Evolutionary conservation across 2,329 filamentous ascomycete species (phyloP), one percentile per base, ranked within the genome.

Genomic region (Trichoderma sp.): DNA sequence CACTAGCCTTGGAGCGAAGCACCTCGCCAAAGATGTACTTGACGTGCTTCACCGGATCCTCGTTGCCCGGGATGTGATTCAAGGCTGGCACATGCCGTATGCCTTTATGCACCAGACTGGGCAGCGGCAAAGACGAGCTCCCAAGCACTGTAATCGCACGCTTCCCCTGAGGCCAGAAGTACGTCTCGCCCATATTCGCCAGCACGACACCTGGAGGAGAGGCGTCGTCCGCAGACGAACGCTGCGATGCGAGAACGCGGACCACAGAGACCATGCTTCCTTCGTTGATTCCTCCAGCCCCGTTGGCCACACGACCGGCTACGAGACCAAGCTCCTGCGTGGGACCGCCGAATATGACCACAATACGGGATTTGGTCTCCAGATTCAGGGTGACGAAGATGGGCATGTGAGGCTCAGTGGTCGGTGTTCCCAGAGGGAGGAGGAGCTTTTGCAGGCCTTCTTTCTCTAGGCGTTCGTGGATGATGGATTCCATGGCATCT

Each of bases 331-430:
- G 83, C 64, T 94, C 89, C 73, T 94, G 90, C 3, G 76, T 76
- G 1, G 86, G 81, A 72, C 95, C 90, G 67, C 92, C 92, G 72
- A 97, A 86, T 63, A 97, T 79, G 54, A 97, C 78, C 25, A 96
- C 81, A 17, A 97, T 80, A 48, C 91, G 89, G 56, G 84, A 82
- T 66, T 86, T 86, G 10, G 76, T 77, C 25, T 78, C 73, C 3
- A 95, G 77, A 68, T 89, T 82, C 7, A 80, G 71, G 8, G 78
- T 83, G 13, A 59, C 10, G 68, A 94, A 86, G 72, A 97, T 92
- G 0, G 89, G 88, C 7, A 92, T 81, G 70, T 92, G 87, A 0
- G 89, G 88, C 7, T 86, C 78, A 0, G 77, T 73, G 1, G 76
- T 73, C 0, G 75, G 73, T 0, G 82, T 79, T 27, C 82, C 82